Base-by-base conservation (phyloP, 495 filamentous ascomycete genomes). In the Penicillium paxilli region DNA sequence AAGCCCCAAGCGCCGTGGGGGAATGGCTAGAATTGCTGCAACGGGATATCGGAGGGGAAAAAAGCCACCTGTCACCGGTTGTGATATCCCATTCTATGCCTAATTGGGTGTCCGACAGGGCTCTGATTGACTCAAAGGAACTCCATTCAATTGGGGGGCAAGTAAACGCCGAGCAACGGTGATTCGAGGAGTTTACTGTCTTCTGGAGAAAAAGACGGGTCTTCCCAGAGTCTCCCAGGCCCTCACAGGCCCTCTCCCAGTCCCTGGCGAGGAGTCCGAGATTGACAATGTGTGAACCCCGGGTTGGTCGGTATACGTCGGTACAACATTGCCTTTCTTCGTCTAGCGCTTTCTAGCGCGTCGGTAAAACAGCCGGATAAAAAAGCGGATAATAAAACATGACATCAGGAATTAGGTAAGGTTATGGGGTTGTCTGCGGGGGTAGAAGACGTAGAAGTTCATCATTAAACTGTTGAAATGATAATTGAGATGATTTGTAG, bases 41-140 rank as follows among this genome's bases (percentile, higher is more conserved):
- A 38, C 35, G 35, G 35, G n/a, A n/a, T 1, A 0, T 16, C 35
- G 35, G 35, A 38, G 16, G n/a, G 6, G n/a, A 38, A 38, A 32
- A 38, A 38, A 38, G 35, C 35, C 35, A 38, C 35, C 35, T 38
- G 35, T 38, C 35, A 6, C 16, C n/a, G n/a, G 35, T 38, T 2
- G 14, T 14, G 8, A 16, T n/a, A 38, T n/a, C 35, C 14, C 16
- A 16, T 38, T 22, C 57, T 48, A 51, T 28, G 21, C 57, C 48
- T 1, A 28, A 52, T 60, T 10, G 37, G 44, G 57, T 52, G 52
- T 52, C 57, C 57, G 57, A 60, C 47, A 25, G 16, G 19, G 40
- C 5, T 42, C 19, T 21, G 19, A 7, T 22, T 16, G 35, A 14
- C 30, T 12, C 26, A 8, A 30, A 9, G 33, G 33, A 12, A 16